Evolutionary conservation across 2,329 filamentous ascomycete species (phyloP), one percentile per base, ranked within the genome.

Genomic region (Pseudocercospora vitis): DNA sequence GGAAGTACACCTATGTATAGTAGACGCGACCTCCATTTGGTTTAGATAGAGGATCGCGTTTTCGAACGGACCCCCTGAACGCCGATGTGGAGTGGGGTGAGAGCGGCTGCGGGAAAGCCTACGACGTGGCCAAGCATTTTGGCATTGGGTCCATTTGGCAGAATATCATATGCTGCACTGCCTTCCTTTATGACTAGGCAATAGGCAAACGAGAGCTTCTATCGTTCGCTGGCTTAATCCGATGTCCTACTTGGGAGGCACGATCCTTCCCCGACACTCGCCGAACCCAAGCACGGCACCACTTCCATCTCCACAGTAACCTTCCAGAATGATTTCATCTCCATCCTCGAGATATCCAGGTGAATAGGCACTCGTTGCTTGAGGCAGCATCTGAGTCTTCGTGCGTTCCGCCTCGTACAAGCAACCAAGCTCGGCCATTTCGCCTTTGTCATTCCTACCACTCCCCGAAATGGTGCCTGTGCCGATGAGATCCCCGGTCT

Each of bases 391-490:
- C 29, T 69, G 56, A 52, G 65, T 65, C 58, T 64, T 65, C 16
- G 64, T 68, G 33, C 63, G 56, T 53, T 67, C 64, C 6, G 44
- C 61, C 51, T 76, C 74, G 39, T 76, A 70, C 48, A 76, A 57
- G 63, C 74, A 76, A 9, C 73, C 74, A 29, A 73, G 66, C 56
- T 74, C 70, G 3, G 63, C 56, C 19, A 71, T 66, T 48, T 57
- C 58, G n/a, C 64, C 65, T 16, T 58, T 53, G 21, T 62, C 63
- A 44, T 68, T 58, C 24, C 35, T 60, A 6, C 65, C 67, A 29
- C 67, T 61, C 4, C 73, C 74, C 5, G 70, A 73, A 12, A 77
- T 73, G 0, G 74, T 77, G 8, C 74, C 74, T n/a, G 69, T 73
- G 0, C 72, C 74, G 2, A 77, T 63, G 39, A 77, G 56, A 63